Conservation (phyloP, 495 filamentous ascomycete species). For the Glarea lozoyensis region DNA sequence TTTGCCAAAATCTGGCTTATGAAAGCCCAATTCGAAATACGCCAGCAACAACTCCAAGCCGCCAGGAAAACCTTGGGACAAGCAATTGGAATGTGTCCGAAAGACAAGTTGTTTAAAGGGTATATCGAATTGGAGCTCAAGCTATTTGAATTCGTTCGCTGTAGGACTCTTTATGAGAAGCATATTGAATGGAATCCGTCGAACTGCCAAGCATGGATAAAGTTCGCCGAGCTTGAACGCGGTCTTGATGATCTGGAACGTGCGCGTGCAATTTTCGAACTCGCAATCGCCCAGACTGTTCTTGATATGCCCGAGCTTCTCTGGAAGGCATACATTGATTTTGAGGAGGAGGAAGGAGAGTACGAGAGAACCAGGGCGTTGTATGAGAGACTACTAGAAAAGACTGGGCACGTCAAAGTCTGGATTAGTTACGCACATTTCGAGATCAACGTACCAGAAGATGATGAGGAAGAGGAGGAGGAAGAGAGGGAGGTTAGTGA, state of each 20-base stretch:
- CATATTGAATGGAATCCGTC: constrained; percentile 82
- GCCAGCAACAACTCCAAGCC: constrained; percentile 67
- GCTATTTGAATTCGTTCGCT: constrained; percentile 84
- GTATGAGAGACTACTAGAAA: constrained; percentile 85
- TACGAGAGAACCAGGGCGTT: constrained; percentile 72
- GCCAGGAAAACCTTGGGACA: constrained; percentile 84
- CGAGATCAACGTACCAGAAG: constrained; percentile 77
- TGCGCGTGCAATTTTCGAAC: constrained; percentile 83
- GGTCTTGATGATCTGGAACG: constrained; percentile 83
- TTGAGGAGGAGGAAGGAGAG: constrained; percentile 89
- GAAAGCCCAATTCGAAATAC: constrained; percentile 87
- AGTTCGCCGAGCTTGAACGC: constrained; percentile 85
- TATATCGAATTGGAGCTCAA: constrained; percentile 89
- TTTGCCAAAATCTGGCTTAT: constrained; percentile 95
- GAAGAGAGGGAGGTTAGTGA: constrained; percentile 70
- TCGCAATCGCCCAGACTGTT: constrained; percentile 71
- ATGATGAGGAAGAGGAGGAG: constrained; percentile 48
- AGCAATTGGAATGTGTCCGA: constrained; percentile 90
- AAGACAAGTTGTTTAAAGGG: constrained; percentile 87
- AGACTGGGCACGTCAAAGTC: constrained; percentile 96
- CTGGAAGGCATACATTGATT: constrained; percentile 98
- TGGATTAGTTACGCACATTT: constrained; percentile 97
- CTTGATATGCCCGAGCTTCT: constrained; percentile 97
- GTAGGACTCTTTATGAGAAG: constrained; percentile 87
- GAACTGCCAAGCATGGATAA: constrained; percentile 90